phyloP scores from a whole-genome alignment of 805 yeast species.

The Candida taoyuanica region DNA sequence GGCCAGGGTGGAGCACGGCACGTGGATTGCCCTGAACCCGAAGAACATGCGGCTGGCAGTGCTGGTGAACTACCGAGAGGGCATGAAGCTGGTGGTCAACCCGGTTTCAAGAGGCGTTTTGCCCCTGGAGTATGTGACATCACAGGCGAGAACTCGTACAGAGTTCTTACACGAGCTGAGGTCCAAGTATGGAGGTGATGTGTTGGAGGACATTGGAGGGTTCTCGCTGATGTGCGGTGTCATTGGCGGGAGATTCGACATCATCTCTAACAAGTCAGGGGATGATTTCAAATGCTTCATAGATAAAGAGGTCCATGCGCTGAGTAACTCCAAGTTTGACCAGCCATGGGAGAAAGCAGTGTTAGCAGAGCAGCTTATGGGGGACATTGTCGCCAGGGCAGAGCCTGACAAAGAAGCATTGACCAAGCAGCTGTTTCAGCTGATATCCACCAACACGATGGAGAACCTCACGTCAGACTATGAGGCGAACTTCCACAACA shows the following conservation, averaged over 20 bases:
- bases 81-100: slow-evolving; percentile 20
- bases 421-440: slow-evolving; percentile 45
- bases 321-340: slow-evolving; percentile 63
- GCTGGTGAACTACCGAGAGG: slow-evolving; percentile 69
- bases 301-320: slow-evolving; percentile 41
- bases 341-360: slow-evolving; percentile 75
- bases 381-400: slow-evolving; percentile 28
- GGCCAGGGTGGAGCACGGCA: slow-evolving; percentile 71
- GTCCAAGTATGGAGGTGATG: slow-evolving; percentile 17
- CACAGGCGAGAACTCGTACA: slow-evolving; percentile 17
- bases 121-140: slow-evolving; percentile 36
- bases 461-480: slow-evolving; percentile 28
- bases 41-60: slow-evolving; percentile 59
- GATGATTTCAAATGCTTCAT: slow-evolving; percentile 29
- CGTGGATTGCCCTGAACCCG: slow-evolving; percentile 79
- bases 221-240: slow-evolving; percentile 37
- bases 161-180: slow-evolving; percentile 22
- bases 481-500: slow-evolving; percentile 34
- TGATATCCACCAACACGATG: slow-evolving; percentile 46
- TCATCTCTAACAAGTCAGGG: slow-evolving; percentile 26
- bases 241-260: slow-evolving; percentile 27
- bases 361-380: slow-evolving; percentile 46
- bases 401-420: slow-evolving; percentile 35
- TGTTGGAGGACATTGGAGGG: slow-evolving; percentile 25
- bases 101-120: slow-evolving; percentile 42